phyloP scores from a whole-genome alignment of 768 basidiomycete species.

The Tephrocybe sp. region DNA sequence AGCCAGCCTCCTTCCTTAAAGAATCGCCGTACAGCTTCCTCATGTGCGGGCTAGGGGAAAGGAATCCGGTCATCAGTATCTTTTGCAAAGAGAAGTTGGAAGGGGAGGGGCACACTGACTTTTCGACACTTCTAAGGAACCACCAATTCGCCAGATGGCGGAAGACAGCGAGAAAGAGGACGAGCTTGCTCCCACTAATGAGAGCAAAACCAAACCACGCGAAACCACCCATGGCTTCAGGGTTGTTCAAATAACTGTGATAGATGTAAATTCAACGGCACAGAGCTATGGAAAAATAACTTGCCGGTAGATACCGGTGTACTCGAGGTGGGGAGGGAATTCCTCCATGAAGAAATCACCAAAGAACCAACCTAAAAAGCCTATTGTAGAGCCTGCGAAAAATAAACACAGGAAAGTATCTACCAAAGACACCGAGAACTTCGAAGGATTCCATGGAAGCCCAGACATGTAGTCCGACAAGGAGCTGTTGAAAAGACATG shows the following conservation, averaged over 20 bases:
- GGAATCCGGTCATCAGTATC: neutral
- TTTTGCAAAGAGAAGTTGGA: neutral
- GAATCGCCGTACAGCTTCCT: conserved; percentile 91
- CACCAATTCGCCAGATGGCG: conserved; percentile 91
- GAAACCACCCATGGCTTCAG: conserved; percentile 93
- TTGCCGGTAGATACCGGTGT: conserved; percentile 95
- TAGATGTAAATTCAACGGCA: neutral
- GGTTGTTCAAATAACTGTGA: conserved; percentile 84
- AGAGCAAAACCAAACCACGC: conserved; percentile 92
- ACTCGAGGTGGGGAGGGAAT: conserved; percentile 85
- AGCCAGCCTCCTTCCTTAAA: conserved; percentile 92
- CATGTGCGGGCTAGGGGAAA: conserved; percentile 86
- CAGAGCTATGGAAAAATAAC: conserved; percentile 13
- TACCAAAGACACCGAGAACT: conserved; percentile 91
- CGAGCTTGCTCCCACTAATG: conserved; percentile 91
- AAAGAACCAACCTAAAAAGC: conserved; percentile 86
- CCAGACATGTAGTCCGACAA: conserved; percentile 90
- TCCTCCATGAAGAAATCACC: conserved; percentile 97
- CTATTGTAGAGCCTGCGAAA: neutral
- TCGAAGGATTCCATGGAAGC: conserved; percentile 87
- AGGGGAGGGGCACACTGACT: conserved; percentile 49
- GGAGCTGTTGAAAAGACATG: conserved; percentile 45
- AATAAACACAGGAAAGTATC: conserved; percentile 13
- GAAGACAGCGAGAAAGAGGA: conserved; percentile 78
- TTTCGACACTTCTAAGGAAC: conserved; percentile 91